Conservation (phyloP, 78 protist species). For the Guillardia theta region DNA sequence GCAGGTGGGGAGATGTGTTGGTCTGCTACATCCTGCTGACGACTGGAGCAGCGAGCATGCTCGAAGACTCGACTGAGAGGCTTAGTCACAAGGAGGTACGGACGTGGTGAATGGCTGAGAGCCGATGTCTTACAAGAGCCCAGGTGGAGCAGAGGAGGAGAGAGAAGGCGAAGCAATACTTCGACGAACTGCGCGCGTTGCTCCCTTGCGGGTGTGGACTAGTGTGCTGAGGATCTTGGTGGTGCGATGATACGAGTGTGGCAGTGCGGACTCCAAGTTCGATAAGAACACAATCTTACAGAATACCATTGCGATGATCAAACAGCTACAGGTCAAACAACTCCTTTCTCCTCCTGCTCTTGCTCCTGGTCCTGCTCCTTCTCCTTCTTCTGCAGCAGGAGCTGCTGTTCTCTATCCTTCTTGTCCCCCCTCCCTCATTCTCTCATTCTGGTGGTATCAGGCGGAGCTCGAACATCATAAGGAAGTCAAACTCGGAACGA, state of each 20-base stretch:
- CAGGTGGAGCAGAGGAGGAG: constrained; percentile 52
- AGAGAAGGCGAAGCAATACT: constrained; percentile 43
- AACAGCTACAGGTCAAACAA: constrained; percentile 16
- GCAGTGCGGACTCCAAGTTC: constrained; percentile 43
- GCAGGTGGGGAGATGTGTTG: too few species aligned
- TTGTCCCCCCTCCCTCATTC: not conserved
- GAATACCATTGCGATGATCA: constrained; percentile 32
- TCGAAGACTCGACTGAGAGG: too few species aligned
- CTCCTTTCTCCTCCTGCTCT: not conserved
- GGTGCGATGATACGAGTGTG: too few species aligned
- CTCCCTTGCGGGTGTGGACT: constrained; percentile 46
- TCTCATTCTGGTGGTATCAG: not conserved
- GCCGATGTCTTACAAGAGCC: constrained; percentile 20
- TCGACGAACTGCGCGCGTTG: constrained; percentile 43
- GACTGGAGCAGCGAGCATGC: too few species aligned
- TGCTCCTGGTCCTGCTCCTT: not conserved
- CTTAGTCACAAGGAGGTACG: too few species aligned
- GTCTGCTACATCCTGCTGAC: too few species aligned
- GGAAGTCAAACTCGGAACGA: too few species aligned
- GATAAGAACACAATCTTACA: constrained; percentile 36
- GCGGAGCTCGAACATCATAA: too few species aligned
- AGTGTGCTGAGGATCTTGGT: too few species aligned
- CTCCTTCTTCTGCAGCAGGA: not conserved
- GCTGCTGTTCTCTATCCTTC: not conserved
- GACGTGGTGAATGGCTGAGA: not conserved